phyloP scores from a whole-genome alignment of 441 rosid species.

The Erodium chrysanthum region DNA sequence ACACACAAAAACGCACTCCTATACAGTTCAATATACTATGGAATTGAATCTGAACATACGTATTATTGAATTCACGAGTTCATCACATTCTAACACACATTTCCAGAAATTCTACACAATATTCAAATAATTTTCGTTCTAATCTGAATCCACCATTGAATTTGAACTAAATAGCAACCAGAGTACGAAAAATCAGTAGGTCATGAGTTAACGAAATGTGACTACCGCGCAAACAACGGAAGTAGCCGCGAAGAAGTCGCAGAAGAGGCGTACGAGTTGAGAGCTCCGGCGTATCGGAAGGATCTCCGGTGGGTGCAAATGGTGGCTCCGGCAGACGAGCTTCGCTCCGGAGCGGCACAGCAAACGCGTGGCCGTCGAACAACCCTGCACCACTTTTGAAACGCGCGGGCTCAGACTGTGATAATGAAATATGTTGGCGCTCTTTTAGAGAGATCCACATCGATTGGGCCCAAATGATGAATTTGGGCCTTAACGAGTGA shows the following conservation, averaged over 20 bases:
- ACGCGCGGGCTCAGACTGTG: not conserved
- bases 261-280: constrained; percentile 69
- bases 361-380: constrained; percentile 29
- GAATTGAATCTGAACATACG: not conserved
- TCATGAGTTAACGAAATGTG: constrained; percentile 6
- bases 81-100: not conserved
- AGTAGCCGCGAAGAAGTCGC: constrained; percentile 59
- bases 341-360: constrained; percentile 49
- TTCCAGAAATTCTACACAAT: not conserved
- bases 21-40: not conserved
- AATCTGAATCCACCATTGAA: not conserved
- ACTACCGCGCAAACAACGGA: constrained; percentile 38
- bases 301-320: constrained; percentile 63
- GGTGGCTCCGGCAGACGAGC: constrained; percentile 48
- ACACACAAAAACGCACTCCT: not conserved
- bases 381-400: not conserved
- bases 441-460: not conserved
- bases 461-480: not conserved
- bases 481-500: not conserved
- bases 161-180: not conserved
- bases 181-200: not conserved
- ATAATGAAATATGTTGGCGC: not conserved
- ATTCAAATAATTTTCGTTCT: not conserved
- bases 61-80: not conserved
- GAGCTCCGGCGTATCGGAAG: constrained; percentile 51